These are phyloP conservation scores for Coemansia sp. DNA, from an alignment of 192 early-diverging fungal species.

Conservation along the genomic window DNA sequence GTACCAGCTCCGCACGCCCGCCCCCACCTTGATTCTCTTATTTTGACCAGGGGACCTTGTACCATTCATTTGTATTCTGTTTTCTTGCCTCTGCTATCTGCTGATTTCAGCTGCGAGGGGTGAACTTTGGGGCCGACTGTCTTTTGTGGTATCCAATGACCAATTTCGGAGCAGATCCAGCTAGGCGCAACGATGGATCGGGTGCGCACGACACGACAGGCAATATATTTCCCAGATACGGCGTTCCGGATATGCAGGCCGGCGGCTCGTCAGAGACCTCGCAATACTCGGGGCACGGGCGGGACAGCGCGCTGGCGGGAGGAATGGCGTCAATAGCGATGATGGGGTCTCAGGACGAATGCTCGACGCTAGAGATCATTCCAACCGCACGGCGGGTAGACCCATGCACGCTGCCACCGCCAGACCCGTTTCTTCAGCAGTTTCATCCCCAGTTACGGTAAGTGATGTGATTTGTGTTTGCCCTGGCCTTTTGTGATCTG, in stretches of 20 bases:
- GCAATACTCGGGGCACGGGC: slow-evolving; percentile 6
- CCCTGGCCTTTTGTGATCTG: too few species aligned
- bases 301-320: slow-evolving; percentile 1
- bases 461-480: too few species aligned
- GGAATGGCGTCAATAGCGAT: slow-evolving; percentile 6
- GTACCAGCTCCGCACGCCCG: neutral
- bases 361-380: slow-evolving; percentile 37
- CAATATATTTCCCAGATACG: slow-evolving; percentile 1
- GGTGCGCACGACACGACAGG: neutral
- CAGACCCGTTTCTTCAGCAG: slow-evolving; percentile 25
- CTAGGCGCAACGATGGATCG: slow-evolving; percentile 7
- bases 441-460: slow-evolving; percentile 43
- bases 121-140: neutral
- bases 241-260: neutral
- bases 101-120: neutral
- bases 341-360: neutral
- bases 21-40: neutral
- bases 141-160: neutral
- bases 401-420: slow-evolving; percentile 23
- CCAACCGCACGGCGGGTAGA: slow-evolving; percentile 11
- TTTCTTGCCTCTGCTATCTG: neutral
- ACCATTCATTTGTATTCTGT: neutral
- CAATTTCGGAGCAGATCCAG: slow-evolving; percentile 4
- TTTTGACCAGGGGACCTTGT: neutral
- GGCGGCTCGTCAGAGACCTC: slow-evolving; percentile 6